phyloP scores from a whole-genome alignment of 148 eudicot genomes.

The Vaccinium vitisidaea region DNA sequence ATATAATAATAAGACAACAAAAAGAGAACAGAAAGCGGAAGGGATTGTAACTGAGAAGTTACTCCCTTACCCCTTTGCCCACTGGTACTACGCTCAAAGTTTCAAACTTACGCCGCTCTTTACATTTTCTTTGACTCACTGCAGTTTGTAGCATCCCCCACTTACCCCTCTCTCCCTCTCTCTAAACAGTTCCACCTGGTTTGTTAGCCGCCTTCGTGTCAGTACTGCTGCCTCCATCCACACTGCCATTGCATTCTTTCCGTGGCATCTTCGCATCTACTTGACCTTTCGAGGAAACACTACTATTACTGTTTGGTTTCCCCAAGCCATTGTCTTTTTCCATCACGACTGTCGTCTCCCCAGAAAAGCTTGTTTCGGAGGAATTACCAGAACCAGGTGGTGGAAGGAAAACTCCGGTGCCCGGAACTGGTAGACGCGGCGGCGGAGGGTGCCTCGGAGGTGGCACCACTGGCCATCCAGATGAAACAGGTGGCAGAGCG shows the following conservation, averaged over 20 bases:
- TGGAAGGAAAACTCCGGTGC: slow-evolving; percentile 72
- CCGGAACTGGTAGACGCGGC: slow-evolving; percentile 52
- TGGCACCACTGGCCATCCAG: slow-evolving; percentile 37
- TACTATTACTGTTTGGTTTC: slow-evolving; percentile 16
- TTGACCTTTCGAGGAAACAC: slow-evolving; percentile 11
- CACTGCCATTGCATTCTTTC: slow-evolving; percentile 28
- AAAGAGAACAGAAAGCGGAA: slow-evolving; percentile 27
- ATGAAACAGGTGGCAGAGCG: slow-evolving; percentile 40
- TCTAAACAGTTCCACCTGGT: slow-evolving; percentile 21
- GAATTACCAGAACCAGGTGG: slow-evolving; percentile 46
- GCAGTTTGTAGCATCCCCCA: slow-evolving; percentile 22
- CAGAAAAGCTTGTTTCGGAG: slow-evolving; percentile 18
- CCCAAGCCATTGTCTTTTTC: slow-evolving; percentile 25
- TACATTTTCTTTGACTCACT: slow-evolving; percentile 41
- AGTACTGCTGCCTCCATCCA: slow-evolving; percentile 16
- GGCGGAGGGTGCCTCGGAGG: slow-evolving; percentile 44
- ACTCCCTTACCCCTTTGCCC: slow-evolving; percentile 21
- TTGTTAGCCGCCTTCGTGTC: slow-evolving; percentile 14
- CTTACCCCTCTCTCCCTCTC: background rate
- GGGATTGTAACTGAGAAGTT: slow-evolving; percentile 2
- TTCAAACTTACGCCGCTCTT: slow-evolving; percentile 31
- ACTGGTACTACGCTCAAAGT: slow-evolving; percentile 6
- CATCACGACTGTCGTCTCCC: slow-evolving; percentile 11
- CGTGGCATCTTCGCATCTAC: slow-evolving; percentile 16
- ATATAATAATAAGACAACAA: slow-evolving; percentile 17